Evolutionary conservation across 2,329 filamentous ascomycete species (phyloP), one percentile per base, ranked within the genome.

Genomic region (Gliomastix tumulicola): DNA sequence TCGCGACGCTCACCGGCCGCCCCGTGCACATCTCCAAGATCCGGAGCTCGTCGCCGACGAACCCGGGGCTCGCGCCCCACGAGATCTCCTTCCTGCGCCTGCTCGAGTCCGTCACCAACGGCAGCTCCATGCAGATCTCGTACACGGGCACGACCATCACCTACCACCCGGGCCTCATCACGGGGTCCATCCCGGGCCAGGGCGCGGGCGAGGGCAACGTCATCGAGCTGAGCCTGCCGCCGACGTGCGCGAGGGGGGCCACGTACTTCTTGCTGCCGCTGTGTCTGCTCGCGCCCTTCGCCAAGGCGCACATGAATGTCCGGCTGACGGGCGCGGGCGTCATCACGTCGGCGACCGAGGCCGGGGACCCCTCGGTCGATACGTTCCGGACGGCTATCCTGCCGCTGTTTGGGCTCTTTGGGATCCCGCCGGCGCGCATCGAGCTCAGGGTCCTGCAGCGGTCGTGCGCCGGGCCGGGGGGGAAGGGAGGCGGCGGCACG

Each of bases 1-100:
- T 98, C 37, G 80, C 92, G 16, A 97, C 92, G 3, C 78, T 98
- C 42, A 95, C 89, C 44, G 92, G 92, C 48, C 79, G 84, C 25
- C 81, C 92, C 3, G 68, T 97, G 38, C 88, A 90, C 63, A 90
- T 98, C 57, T 92, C 90, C 36, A 84, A 92, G 62, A 97, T 98
- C 65, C 87, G 92, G 53, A 80, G 86, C 46, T 79, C 83, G 13
- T 95, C 88, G 30, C 82, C 84, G 32, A 89, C 87, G 28, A 82
- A 84, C 50, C 89, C 92, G 2, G 92, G 92, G 51, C 84, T 98
- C 37, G 83, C 87, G 37, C 82, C 88, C 34, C 84, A 95, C 66
- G 92, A 98, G 65, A 82, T 97, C 51, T 97, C 92, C 32, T 90
- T 98, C 61, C 76, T 98, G 21, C 89, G 92, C 39, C 84, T 98